Percentiles rank a stretch among this genome's conserved stretches.
These are phyloP conservation scores for Xylaria curta DNA, from an alignment of 495 filamentous ascomycete genomes.

Conservation along the genomic window DNA sequence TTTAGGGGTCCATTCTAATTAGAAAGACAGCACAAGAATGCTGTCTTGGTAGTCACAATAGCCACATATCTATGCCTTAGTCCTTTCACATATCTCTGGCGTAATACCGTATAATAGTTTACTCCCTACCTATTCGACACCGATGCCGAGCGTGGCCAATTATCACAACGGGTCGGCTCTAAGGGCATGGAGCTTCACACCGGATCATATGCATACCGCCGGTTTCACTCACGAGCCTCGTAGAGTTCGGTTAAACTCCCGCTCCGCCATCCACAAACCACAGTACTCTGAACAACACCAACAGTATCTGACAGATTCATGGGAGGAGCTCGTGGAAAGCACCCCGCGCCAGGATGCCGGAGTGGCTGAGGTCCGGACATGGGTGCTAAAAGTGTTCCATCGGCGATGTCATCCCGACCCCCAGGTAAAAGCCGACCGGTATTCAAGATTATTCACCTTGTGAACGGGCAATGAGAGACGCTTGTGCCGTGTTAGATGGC, in stretches of 20 bases:
- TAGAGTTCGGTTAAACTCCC: conserved; percentile 15
- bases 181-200: background rate
- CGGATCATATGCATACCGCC: conserved; percentile 8
- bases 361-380: conserved; percentile 31
- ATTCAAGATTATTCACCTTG: background rate
- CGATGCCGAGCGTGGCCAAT: background rate
- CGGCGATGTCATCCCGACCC: conserved; percentile 37
- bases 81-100: background rate
- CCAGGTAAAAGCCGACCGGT: conserved; percentile 26
- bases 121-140: background rate
- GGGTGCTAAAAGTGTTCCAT: conserved; percentile 35
- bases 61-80: background rate
- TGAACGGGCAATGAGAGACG: background rate
- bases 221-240: conserved; percentile 26
- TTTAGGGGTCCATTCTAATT: background rate
- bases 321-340: conserved; percentile 32
- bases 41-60: background rate
- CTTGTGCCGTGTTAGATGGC: background rate
- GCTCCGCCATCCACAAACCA: conserved; percentile 23
- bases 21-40: background rate
- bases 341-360: conserved; percentile 32
- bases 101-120: background rate
- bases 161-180: background rate
- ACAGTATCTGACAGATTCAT: conserved; percentile 33
- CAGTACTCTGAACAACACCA: conserved; percentile 30